A percentile compares a stretch with the other conserved stretches of the same genome.
Evolutionary conservation across 1,284 basidiomycete species (phyloP).

Genomic region (Wolfiporia cocos): DNA sequence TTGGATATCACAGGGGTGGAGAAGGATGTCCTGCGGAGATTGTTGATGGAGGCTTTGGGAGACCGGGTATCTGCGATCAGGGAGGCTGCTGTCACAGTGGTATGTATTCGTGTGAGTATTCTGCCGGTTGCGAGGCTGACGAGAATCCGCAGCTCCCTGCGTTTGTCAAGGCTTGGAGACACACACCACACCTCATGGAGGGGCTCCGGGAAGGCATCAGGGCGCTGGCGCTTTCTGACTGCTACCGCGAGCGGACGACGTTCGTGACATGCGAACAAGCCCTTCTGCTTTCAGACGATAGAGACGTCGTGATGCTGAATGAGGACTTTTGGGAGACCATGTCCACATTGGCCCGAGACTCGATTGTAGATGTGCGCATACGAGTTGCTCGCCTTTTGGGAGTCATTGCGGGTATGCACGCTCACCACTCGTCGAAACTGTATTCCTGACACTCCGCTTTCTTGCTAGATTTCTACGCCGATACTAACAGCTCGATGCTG

Average conservation of each 20-base stretch:
- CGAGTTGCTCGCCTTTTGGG: conserved; percentile 70
- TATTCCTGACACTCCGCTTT: conserved; percentile 9
- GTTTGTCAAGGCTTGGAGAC: conserved; percentile 44
- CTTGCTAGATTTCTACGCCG: conserved; percentile 13
- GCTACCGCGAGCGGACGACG: conserved; percentile 73
- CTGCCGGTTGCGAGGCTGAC: conserved; percentile 5
- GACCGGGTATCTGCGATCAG: conserved; percentile 84
- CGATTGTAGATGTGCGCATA: conserved; percentile 85
- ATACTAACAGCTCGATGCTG: conserved; percentile 14
- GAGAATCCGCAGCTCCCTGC: conserved; percentile 39
- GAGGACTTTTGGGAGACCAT: conserved; percentile 58
- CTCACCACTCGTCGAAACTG: not conserved
- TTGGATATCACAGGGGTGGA: conserved; percentile 26
- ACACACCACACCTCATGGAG: conserved; percentile 31
- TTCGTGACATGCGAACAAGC: conserved; percentile 73
- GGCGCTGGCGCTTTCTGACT: conserved; percentile 46
- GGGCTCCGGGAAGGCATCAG: conserved; percentile 45
- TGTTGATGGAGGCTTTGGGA: conserved; percentile 64
- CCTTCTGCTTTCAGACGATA: conserved; percentile 38
- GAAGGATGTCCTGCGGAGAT: conserved; percentile 28
- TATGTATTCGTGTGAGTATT: conserved; percentile 33
- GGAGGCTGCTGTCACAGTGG: conserved; percentile 64
- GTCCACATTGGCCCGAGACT: conserved; percentile 54
- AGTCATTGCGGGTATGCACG: conserved; percentile 35
- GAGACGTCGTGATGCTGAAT: conserved; percentile 40